Percentiles rank a stretch among this genome's conserved stretches.
Conservation (phyloP, 208 protist genomes). For the Herpetomonas samuelpessoai region DNA sequence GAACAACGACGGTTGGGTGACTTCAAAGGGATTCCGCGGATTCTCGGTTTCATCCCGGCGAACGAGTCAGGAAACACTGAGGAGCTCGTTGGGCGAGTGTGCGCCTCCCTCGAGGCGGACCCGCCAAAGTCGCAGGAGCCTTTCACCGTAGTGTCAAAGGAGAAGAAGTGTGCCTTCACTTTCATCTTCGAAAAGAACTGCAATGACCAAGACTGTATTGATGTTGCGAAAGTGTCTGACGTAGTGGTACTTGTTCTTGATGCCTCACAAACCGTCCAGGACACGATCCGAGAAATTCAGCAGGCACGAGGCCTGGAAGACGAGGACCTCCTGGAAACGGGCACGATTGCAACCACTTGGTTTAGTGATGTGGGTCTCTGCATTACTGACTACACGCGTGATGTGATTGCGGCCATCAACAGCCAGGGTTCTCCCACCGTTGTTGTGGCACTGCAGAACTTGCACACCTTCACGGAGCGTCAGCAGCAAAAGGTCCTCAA, state of each 20-base stretch:
- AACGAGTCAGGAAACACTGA: constrained; percentile 88
- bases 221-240: constrained; percentile 82
- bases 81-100: constrained; percentile 55
- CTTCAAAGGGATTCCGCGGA: constrained; percentile 45
- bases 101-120: constrained; percentile 35
- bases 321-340: constrained; percentile 29
- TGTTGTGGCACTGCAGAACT: constrained; percentile 73
- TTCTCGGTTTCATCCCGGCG: constrained; percentile 75
- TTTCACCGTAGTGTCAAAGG: constrained; percentile 58
- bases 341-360: constrained; percentile 72
- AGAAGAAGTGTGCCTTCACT: constrained; percentile 67
- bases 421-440: constrained; percentile 67
- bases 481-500: constrained; percentile 76
- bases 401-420: constrained; percentile 72
- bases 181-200: constrained; percentile 80
- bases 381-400: constrained; percentile 85
- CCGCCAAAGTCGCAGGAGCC: constrained; percentile 32
- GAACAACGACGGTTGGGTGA: constrained; percentile 54
- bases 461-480: constrained; percentile 73
- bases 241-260: constrained; percentile 79
- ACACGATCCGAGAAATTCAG: constrained; percentile 73
- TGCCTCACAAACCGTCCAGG: constrained; percentile 76
- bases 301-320: constrained; percentile 19
- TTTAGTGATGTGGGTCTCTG: constrained; percentile 84
- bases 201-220: constrained; percentile 79